Base-by-base conservation (phyloP, 768 basidiomycete species). In the Amanita molliuscula region DNA sequence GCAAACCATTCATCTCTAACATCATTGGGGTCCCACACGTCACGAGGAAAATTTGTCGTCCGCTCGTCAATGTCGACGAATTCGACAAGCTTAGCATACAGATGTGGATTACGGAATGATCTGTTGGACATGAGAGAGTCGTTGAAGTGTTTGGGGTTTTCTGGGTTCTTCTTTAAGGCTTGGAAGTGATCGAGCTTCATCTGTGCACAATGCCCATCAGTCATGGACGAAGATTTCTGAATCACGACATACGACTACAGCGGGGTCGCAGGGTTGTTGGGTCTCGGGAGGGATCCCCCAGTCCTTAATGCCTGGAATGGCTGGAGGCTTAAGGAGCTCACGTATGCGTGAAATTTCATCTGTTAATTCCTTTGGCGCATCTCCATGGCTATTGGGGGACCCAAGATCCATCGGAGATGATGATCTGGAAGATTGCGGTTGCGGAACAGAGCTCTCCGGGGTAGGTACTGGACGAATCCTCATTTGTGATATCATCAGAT, bases 11-110 rank as follows among this genome's bases (percentile, higher is more conserved):
- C 82, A 0, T 76, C 69, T 46, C 71, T 61, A 1, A 86, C 67
- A 35, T 76, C 76, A 33, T 75, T 65, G 11, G 89, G 82, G 58
- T 86, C 76, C 84, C 95, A 97, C 1, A 88, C 66, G 6, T 72
- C 68, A 15, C 53, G 69, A 50, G 88, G 84, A 59, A 94, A 93
- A 55, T 90, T 88, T 1, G 84, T 86, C n/a, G 79, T 70, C 13
- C 83, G 78, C 63, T 98, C 95, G 59, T 95, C 84, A 13, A 94
- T 85, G 47, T 87, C 85, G 13, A 96, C 82, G 61, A 94, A 96
- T 60, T 96, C 90, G 54, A 99, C 94, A 2, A 99, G 79, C 58
- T 92, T 92, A 10, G 88, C 74, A 65, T 95, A 96, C n/a, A 98
- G 78, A 60, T 96, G 90, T 0, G 95, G 95, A 60, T 99, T 99